phyloP scores from a whole-genome alignment of 78 protist species.

The Blattamonas nauphoetae region DNA sequence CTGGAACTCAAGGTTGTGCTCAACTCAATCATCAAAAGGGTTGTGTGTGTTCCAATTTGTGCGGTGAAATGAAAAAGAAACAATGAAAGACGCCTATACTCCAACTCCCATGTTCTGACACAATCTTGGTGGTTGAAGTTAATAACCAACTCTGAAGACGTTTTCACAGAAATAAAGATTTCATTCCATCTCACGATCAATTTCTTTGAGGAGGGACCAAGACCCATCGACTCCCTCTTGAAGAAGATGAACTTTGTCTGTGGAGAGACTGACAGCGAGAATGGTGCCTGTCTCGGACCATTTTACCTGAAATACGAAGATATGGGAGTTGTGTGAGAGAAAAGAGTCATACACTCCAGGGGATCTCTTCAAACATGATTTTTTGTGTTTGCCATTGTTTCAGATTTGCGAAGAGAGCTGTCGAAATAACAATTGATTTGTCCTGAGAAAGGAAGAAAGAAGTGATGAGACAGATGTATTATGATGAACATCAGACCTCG shows the following conservation, averaged over 20 bases:
- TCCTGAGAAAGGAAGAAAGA: no score
- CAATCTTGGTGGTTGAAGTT: no score
- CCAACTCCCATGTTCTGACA: no score
- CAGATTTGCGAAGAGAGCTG: neutral
- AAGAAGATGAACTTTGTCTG: neutral
- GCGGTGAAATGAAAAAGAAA: no score
- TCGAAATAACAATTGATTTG: neutral
- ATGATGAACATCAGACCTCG: no score
- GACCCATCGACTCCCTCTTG: neutral
- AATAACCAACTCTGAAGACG: no score
- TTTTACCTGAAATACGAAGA: neutral
- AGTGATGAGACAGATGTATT: no score
- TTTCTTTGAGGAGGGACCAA: neutral
- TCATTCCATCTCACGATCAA: neutral
- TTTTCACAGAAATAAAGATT: neutral
- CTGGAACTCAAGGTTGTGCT: no score
- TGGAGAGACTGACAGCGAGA: neutral
- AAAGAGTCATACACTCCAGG: neutral
- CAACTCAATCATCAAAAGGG: no score
- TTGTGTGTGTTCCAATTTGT: no score
- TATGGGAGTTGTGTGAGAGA: neutral
- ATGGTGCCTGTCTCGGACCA: slow-evolving; percentile 12
- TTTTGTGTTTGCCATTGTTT: neutral
- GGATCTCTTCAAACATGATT: neutral
- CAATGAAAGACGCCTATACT: no score